Evolutionary conservation across 1,284 basidiomycete genomes (phyloP).

Genomic region (Rhodotorula sp.): DNA sequence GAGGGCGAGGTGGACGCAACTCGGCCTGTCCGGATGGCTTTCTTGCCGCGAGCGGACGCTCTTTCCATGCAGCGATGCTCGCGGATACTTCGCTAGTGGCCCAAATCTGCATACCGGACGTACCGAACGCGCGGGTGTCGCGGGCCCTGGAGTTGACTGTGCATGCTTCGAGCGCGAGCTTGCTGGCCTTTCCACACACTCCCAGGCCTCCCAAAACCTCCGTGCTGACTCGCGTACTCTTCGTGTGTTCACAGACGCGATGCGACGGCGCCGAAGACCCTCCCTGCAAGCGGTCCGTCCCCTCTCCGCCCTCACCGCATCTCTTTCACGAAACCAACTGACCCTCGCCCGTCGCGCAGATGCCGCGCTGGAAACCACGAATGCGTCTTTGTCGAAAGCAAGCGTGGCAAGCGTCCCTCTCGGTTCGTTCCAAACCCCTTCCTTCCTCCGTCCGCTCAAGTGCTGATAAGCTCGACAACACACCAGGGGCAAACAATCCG

Average conservation of each 20-base stretch:
- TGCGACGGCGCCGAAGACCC: conserved; percentile 35
- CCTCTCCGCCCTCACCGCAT: neutral
- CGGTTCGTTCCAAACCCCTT: neutral
- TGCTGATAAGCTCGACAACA: neutral
- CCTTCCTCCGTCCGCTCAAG: neutral
- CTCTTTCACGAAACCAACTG: too few species aligned
- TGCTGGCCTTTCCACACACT: neutral
- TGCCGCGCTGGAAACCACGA: conserved; percentile 24
- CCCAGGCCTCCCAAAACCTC: too few species aligned
- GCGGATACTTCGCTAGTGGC: too few species aligned
- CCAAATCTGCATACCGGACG: too few species aligned
- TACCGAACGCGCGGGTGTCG: too few species aligned
- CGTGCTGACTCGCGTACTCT: neutral
- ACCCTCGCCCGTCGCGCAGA: neutral
- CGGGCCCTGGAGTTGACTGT: neutral
- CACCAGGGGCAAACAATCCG: neutral
- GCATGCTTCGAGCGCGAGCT: neutral
- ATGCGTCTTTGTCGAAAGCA: conserved; percentile 37
- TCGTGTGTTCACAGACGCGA: conserved; percentile 9
- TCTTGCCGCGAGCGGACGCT: too few species aligned
- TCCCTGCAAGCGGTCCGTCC: conserved; percentile 24
- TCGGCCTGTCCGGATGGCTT: too few species aligned
- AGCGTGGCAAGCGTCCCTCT: conserved; percentile 32
- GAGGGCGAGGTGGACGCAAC: too few species aligned
- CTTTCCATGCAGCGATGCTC: too few species aligned